phyloP scores from a whole-genome alignment of 257 asterid species.

The Nicotiana tomentosiformis region DNA sequence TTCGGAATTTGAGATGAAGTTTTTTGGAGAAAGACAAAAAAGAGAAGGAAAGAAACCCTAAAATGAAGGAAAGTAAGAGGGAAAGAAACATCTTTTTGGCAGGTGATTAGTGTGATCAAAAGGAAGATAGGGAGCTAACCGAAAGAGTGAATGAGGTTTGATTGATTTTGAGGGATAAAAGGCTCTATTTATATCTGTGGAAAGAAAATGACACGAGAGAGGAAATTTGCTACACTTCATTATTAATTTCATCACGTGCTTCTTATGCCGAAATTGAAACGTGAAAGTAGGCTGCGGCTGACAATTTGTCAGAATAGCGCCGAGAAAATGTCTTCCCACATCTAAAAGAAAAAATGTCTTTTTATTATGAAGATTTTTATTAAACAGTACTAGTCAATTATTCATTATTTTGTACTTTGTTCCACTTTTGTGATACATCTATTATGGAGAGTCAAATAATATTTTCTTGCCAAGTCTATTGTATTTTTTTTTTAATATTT shows the following conservation, averaged over 20 bases:
- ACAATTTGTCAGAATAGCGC: neutral
- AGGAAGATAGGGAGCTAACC: neutral
- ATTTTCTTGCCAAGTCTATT: too few relatives aligned
- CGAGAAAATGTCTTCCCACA: neutral
- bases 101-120: neutral
- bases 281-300: neutral
- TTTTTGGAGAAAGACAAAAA: neutral
- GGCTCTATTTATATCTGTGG: neutral
- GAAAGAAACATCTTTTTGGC: slow-evolving; percentile 3
- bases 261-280: neutral
- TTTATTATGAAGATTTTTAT: too few relatives aligned
- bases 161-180: neutral
- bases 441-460: too few relatives aligned
- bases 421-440: too few relatives aligned
- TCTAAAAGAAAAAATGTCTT: neutral
- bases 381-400: too few relatives aligned
- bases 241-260: neutral
- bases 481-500: too few relatives aligned
- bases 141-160: neutral
- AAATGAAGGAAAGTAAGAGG: slow-evolving; percentile 9
- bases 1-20: neutral
- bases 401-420: too few relatives aligned
- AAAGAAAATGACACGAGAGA: neutral
- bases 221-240: neutral
- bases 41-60: slow-evolving; percentile 21